These are phyloP conservation scores for Lasiosphaeria miniovina DNA, from an alignment of 495 filamentous ascomycete species.

Conservation along the genomic window DNA sequence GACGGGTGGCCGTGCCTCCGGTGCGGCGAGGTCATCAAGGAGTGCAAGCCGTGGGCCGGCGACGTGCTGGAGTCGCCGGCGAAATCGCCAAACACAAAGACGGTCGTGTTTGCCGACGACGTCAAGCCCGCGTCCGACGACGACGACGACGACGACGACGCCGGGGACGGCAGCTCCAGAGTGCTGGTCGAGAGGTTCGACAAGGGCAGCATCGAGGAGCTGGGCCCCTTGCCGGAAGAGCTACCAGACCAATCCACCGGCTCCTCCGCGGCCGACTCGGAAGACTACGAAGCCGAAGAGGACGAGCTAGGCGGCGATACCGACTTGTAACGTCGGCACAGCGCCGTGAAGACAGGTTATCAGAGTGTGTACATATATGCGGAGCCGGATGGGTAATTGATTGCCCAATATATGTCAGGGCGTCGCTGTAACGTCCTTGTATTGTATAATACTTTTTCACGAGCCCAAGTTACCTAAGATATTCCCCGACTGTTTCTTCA, in stretches of 20 bases:
- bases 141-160: slow-evolving; percentile 11
- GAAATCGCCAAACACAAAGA: slow-evolving; percentile 55
- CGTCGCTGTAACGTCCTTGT: too few species aligned
- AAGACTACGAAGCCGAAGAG: slow-evolving; percentile 46
- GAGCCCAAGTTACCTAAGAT: too few species aligned
- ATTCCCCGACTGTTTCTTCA: too few species aligned
- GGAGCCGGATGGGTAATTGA: too few species aligned
- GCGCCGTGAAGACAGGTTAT: too few species aligned
- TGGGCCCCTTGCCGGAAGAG: slow-evolving; percentile 7
- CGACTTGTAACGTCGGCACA: slow-evolving; percentile 19
- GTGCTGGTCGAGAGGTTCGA: slow-evolving; percentile 8
- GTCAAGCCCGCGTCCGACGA: slow-evolving; percentile 25
- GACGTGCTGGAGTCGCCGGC: slow-evolving; percentile 67
- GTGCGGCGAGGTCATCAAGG: slow-evolving; percentile 80
- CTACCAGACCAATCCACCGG: slow-evolving; percentile 18
- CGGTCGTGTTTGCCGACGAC: slow-evolving; percentile 68
- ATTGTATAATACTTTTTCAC: too few species aligned
- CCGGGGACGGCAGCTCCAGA: slow-evolving; percentile 5
- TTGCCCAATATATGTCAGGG: too few species aligned
- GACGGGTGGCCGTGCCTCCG: slow-evolving; percentile 95
- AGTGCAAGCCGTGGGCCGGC: slow-evolving; percentile 90
- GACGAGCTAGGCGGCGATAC: slow-evolving; percentile 38
- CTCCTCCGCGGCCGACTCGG: slow-evolving; percentile 34
- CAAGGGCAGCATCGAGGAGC: slow-evolving; percentile 9
- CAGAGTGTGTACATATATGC: too few species aligned